Conservation (phyloP, 441 rosid species). For the Populus trichocarpa region DNA sequence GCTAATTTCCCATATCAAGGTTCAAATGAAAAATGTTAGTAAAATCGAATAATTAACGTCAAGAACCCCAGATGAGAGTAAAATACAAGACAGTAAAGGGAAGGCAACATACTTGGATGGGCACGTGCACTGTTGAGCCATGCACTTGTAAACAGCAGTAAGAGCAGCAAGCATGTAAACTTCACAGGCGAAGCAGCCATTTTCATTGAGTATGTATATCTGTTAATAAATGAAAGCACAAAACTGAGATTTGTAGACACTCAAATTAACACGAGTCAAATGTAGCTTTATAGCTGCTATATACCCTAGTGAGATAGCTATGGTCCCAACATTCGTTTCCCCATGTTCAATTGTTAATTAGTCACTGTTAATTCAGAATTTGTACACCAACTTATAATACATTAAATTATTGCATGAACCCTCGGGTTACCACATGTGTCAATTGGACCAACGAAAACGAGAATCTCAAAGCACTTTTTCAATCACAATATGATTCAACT, state of each 20-base stretch:
- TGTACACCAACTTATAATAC: not conserved
- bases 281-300: constrained; percentile 10
- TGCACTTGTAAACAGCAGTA: constrained; percentile 14
- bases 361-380: not conserved
- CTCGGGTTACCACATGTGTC: constrained; percentile 48
- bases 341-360: not conserved
- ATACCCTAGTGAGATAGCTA: not conserved
- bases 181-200: constrained; percentile 17
- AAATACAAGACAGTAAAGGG: not conserved
- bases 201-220: not conserved
- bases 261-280: constrained; percentile 4
- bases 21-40: not conserved
- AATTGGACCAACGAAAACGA: constrained; percentile 10
- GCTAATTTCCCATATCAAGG: not conserved
- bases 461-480: constrained; percentile 28
- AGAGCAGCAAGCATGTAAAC: constrained; percentile 1
- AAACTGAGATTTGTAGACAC: not conserved
- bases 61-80: not conserved
- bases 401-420: constrained; percentile 27
- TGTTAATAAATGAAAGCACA: constrained; percentile 4
- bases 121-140: constrained; percentile 10
- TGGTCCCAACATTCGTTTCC: constrained; percentile 24
- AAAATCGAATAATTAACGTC: not conserved
- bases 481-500: not conserved
- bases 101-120: constrained; percentile 19